These are phyloP conservation scores for Sapria himalayana DNA, from an alignment of 345 rosid genomes.

Conservation along the genomic window DNA sequence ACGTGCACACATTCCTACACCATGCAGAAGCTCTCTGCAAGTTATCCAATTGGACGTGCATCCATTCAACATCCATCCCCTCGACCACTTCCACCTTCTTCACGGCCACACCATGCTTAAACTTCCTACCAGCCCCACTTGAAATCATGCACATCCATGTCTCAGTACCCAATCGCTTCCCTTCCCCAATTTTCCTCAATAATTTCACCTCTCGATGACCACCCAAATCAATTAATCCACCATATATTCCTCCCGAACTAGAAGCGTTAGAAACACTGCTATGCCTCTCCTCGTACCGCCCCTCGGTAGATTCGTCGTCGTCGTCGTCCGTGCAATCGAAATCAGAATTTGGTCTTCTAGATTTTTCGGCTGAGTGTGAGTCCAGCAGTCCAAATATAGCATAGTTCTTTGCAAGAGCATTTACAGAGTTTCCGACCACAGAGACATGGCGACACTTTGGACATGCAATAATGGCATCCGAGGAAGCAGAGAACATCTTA, in stretches of 20 bases:
- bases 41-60: conserved; percentile 56
- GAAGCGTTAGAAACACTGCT: conserved; percentile 36
- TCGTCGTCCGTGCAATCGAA: conserved; percentile 60
- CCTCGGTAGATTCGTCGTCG: conserved; percentile 18
- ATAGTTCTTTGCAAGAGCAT: conserved; percentile 67
- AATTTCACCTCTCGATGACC: conserved; percentile 49
- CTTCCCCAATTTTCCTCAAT: conserved; percentile 42
- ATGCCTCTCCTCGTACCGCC: conserved; percentile 9
- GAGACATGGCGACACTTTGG: conserved; percentile 92
- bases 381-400: conserved; percentile 54
- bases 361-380: conserved; percentile 12
- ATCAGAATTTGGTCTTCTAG: conserved; percentile 23
- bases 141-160: conserved; percentile 52
- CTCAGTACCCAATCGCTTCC: conserved; percentile 46
- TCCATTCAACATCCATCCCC: conserved; percentile 63
- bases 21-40: conserved; percentile 63
- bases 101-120: conserved; percentile 49
- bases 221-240: conserved; percentile 62
- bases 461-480: conserved; percentile 55
- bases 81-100: conserved; percentile 51
- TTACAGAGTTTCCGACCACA: conserved; percentile 76
- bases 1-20: conserved; percentile 86
- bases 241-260: conserved; percentile 45
- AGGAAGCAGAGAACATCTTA: conserved; percentile 64
- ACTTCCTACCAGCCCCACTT: conserved; percentile 26